Evolutionary conservation across 164 flowering plant genomes (phyloP), one percentile per base, ranked within the genome.

Genomic region (Saururus chinensis): DNA sequence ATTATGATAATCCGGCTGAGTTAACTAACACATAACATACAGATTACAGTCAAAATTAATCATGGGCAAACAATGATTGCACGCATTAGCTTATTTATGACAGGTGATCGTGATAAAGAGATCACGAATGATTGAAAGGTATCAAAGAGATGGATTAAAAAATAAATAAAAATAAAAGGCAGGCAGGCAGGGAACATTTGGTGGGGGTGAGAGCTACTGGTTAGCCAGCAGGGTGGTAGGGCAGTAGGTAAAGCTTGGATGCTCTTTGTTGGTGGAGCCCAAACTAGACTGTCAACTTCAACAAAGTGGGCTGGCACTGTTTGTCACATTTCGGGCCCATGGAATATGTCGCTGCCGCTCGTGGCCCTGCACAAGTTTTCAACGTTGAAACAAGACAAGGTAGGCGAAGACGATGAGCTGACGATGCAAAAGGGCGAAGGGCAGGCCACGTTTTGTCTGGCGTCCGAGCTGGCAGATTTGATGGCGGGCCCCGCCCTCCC

Each of bases 381-480:
- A 45, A 45, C 49, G 14, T 45, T 45, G 8, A 17, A 17, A 45
- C 49, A 17, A 45, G 49, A 45, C 49, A 30, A 30, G 37, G 37
- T 30, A 30, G 37, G 14, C 17, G 49, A 45, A 3, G 49, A 45
- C 6, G 37, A 30, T 30, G 37, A 30, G 6, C 6, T 30, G 49
- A 42, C 12, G 49, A 14, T 42, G 14, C 14, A 10, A 4, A 0
- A 17, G 49, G 4, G 49, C 4, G 14, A 0, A 17, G 49, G 5
- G 49, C 1, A 2, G 45, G 1, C 45, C 45, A 41, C 45, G 45
- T n/a, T 41, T 45, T 45, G 49, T 45, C 49, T 45, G 49, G 17
- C 14, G 49, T 45, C 49, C 49, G 17, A 45, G 49, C 49, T 55
- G 35, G 58, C 35, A 55, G 58, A 55, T 55, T 55, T 55, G 58